phyloP scores from a whole-genome alignment of 352 stramenopile species.

The Pythium pectinolyticum region DNA sequence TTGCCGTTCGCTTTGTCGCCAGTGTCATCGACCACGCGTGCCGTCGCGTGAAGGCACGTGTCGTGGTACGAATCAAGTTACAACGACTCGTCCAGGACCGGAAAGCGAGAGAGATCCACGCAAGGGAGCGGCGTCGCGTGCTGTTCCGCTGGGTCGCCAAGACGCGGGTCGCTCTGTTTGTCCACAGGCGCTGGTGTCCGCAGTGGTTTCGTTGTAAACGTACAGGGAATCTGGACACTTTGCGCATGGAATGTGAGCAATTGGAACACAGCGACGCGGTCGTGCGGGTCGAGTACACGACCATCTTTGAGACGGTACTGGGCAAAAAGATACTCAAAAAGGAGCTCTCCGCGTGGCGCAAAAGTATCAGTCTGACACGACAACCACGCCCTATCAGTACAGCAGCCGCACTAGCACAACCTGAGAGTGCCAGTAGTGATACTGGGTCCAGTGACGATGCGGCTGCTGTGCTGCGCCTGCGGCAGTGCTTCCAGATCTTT shows the following conservation, averaged over 20 bases:
- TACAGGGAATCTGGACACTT: slow-evolving; percentile 27
- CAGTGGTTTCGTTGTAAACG: slow-evolving; percentile 39
- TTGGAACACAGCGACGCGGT: slow-evolving; percentile 32
- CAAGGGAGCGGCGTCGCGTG: slow-evolving; percentile 20
- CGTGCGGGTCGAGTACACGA: slow-evolving; percentile 29
- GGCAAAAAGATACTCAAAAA: slow-evolving; percentile 39
- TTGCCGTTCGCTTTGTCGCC: slow-evolving; percentile 20
- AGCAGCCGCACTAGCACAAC: too few species aligned
- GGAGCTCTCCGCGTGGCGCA: slow-evolving; percentile 35
- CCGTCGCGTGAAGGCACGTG: slow-evolving; percentile 7
- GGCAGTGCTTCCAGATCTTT: slow-evolving; percentile 47
- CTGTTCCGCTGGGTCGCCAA: slow-evolving; percentile 42
- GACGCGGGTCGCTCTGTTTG: slow-evolving; percentile 44
- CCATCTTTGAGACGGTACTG: slow-evolving; percentile 35
- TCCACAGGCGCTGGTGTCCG: slow-evolving; percentile 39
- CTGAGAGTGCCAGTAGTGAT: too few species aligned
- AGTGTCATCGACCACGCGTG: slow-evolving; percentile 12
- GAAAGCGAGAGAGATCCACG: slow-evolving; percentile 5
- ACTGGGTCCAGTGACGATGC: too few species aligned
- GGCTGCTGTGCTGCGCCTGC: slow-evolving; percentile 30
- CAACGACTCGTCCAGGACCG: slow-evolving; percentile 19
- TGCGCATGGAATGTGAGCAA: slow-evolving; percentile 28
- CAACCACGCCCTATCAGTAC: too few species aligned
- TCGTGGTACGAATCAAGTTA: slow-evolving; percentile 22
- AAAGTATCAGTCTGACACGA: not conserved